Conservation (phyloP, 352 stramenopile species). For the Phytophthora boehmeriae region DNA sequence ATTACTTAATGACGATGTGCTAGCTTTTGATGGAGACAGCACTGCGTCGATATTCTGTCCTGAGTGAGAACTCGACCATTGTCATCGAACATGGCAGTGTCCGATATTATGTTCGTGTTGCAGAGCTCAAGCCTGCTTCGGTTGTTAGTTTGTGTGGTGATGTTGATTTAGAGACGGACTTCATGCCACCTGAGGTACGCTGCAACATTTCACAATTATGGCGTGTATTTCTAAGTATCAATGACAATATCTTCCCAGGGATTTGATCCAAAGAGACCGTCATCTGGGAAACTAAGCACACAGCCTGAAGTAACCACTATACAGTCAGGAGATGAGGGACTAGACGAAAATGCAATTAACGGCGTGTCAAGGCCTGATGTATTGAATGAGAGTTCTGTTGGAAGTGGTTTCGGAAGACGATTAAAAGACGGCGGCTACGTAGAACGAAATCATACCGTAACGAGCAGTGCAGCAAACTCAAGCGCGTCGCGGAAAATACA, state of each 20-base stretch:
- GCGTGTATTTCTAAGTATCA: not conserved
- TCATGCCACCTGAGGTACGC: conserved; percentile 42
- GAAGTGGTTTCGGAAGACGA: conserved; percentile 14
- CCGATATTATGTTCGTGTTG: conserved; percentile 51
- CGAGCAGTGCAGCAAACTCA: not conserved
- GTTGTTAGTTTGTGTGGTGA: conserved; percentile 66
- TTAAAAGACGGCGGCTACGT: conserved; percentile 28
- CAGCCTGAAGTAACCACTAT: not conserved
- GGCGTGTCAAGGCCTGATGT: not conserved
- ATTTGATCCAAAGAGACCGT: conserved; percentile 20
- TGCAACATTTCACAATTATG: too few relatives aligned
- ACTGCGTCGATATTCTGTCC: conserved; percentile 58
- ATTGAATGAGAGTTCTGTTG: not conserved
- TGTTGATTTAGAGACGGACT: conserved; percentile 70
- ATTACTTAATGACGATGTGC: not conserved
- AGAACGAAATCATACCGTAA: not conserved
- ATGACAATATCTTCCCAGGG: conserved; percentile 9
- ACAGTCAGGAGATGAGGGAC: not conserved
- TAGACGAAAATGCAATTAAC: not conserved
- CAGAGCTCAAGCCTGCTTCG: conserved; percentile 51
- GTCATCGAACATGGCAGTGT: conserved; percentile 56
- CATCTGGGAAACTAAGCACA: conserved; percentile 5
- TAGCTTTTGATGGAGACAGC: conserved; percentile 64
- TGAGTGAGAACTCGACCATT: conserved; percentile 58
- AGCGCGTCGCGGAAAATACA: conserved; percentile 6